phyloP scores from a whole-genome alignment of 768 basidiomycete genomes.

The Pleurotus tuber-regium region DNA sequence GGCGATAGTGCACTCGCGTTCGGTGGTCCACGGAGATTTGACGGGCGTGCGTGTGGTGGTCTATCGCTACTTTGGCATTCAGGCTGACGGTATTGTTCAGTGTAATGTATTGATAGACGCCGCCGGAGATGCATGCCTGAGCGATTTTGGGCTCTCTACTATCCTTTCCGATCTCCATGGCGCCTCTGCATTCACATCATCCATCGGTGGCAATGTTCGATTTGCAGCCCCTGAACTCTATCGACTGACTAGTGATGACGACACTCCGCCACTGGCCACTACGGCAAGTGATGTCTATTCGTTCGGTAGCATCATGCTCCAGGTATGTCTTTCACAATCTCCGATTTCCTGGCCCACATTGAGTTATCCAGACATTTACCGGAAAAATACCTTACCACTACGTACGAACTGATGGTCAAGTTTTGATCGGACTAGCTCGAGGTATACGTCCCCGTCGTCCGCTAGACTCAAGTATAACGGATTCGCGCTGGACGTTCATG shows the following conservation, averaged over 20 bases:
- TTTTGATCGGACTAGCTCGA: conserved; percentile 8
- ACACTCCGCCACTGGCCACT: conserved; percentile 9
- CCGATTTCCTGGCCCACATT: not conserved
- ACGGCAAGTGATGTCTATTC: conserved; percentile 32
- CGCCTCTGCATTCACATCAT: conserved; percentile 22
- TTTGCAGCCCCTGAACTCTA: conserved; percentile 35
- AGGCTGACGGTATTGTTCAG: conserved; percentile 15
- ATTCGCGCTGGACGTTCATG: conserved; percentile 11
- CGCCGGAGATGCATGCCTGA: conserved; percentile 26
- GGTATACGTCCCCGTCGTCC: conserved; percentile 11
- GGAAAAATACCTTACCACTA: conserved; percentile 13
- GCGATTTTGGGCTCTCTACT: conserved; percentile 34
- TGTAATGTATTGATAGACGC: conserved; percentile 34
- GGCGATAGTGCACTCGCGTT: conserved; percentile 15
- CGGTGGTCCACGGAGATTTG: conserved; percentile 31
- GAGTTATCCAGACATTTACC: conserved; percentile 7
- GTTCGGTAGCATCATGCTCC: conserved; percentile 30
- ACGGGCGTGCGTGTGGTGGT: conserved; percentile 23
- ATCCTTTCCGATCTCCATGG: conserved; percentile 20
- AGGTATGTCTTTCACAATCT: conserved; percentile 8
- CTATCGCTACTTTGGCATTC: not conserved
- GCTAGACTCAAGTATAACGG: not conserved
- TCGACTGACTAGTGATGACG: conserved; percentile 15
- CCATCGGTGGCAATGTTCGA: conserved; percentile 27
- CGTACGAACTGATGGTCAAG: conserved; percentile 5